Conservation (phyloP, 2,329 filamentous ascomycete species). For the Trichothecium sympodiale region DNA sequence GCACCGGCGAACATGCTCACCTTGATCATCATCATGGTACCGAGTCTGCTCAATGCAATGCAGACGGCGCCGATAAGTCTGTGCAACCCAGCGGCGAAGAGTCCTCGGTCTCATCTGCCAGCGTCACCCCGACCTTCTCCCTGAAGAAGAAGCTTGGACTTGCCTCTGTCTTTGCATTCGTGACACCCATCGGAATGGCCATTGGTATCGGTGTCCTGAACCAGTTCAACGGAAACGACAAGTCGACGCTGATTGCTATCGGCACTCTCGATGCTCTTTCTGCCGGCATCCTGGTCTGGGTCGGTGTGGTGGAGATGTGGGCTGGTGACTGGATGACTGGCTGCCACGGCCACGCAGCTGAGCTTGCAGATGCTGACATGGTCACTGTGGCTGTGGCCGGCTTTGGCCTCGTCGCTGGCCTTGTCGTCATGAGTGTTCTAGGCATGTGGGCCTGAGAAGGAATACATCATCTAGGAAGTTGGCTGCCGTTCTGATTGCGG, state of each 20-base stretch:
- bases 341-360: conserved; percentile 23
- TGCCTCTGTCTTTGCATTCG: conserved; percentile 52
- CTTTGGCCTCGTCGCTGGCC: conserved; percentile 44
- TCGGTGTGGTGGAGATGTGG: conserved; percentile 72
- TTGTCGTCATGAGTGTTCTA: conserved; percentile 60
- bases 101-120: conserved; percentile 1
- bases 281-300: conserved; percentile 70
- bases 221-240: conserved; percentile 63
- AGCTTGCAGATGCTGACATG: conserved; percentile 40
- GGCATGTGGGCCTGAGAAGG: conserved; percentile 60
- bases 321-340: conserved; percentile 59
- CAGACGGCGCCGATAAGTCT: conserved; percentile 16
- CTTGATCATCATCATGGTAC: conserved; percentile 10
- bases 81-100: conserved; percentile 10
- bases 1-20: conserved; percentile 11
- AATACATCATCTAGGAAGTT: neutral
- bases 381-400: conserved; percentile 38
- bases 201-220: conserved; percentile 65
- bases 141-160: conserved; percentile 47
- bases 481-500: neutral
- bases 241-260: conserved; percentile 56
- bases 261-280: conserved; percentile 65
- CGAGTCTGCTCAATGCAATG: too few species aligned
- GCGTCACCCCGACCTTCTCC: conserved; percentile 15
- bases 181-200: conserved; percentile 70